Percentiles rank a stretch among this genome's conserved stretches.
Conservation (phyloP, 2,329 filamentous ascomycete species). For the Apiospora kogelbergensis region DNA sequence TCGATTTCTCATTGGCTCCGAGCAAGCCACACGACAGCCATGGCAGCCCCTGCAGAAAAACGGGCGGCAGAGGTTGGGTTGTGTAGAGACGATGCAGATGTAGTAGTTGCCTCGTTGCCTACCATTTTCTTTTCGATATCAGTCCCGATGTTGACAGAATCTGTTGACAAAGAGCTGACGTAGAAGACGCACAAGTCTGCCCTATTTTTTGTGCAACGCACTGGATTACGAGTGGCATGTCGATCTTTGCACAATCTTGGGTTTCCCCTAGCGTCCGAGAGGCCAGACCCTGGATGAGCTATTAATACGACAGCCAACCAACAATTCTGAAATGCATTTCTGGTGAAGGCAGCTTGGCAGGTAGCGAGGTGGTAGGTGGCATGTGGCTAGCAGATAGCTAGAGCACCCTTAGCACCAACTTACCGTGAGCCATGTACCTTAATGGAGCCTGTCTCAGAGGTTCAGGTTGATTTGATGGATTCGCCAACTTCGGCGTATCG, state of each 20-base stretch:
- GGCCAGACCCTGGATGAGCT: constrained; percentile 8
- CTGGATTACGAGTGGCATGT: constrained; percentile 1
- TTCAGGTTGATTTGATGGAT: not conserved
- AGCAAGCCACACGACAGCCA: not conserved
- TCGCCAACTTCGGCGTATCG: constrained; percentile 1
- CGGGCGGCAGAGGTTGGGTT: not conserved
- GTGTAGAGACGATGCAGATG: too few species aligned
- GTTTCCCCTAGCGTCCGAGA: not conserved
- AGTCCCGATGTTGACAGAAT: not conserved
- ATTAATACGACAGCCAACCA: constrained; percentile 10
- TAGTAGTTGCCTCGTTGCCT: not conserved
- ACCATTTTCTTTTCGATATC: not conserved
- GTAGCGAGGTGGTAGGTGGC: too few species aligned
- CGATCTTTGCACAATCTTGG: constrained; percentile 4
- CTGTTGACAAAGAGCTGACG: constrained; percentile 3
- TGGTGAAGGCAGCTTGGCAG: not conserved
- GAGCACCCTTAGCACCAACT: not conserved
- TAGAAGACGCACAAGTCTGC: not conserved
- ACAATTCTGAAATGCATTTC: not conserved
- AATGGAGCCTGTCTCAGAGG: not conserved
- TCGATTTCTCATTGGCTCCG: not conserved
- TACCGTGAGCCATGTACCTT: not conserved
- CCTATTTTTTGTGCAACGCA: not conserved
- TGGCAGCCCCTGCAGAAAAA: not conserved
- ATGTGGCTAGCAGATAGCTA: not conserved